phyloP scores from a whole-genome alignment of 2,329 filamentous ascomycete genomes.

The Dothiorella sarmentorum region DNA sequence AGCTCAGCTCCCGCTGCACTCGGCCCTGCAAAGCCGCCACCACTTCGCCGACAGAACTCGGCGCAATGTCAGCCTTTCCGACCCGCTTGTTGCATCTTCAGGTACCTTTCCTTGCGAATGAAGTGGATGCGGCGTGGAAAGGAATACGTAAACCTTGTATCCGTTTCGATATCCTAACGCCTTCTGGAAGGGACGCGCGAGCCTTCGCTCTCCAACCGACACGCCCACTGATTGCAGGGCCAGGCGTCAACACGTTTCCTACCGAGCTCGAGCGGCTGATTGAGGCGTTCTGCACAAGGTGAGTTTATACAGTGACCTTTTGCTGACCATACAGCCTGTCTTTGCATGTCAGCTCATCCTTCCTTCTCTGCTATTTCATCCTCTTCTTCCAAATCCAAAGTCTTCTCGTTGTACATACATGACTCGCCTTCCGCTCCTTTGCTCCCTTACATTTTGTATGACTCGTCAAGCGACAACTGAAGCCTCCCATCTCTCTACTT shows the following conservation, averaged over 20 bases:
- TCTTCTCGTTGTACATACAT: background rate
- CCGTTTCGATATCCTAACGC: background rate
- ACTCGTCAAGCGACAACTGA: constrained; percentile 10
- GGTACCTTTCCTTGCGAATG: background rate
- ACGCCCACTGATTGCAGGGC: constrained; percentile 5
- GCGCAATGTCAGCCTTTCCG: background rate
- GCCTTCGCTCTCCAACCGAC: background rate
- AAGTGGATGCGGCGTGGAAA: background rate
- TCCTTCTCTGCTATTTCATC: background rate
- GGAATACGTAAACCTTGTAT: constrained; percentile 3
- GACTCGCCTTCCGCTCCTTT: background rate
- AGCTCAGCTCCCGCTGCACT: background rate
- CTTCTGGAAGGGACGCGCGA: background rate
- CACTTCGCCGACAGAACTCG: background rate
- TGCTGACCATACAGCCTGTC: background rate
- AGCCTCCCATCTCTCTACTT: background rate
- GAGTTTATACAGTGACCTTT: background rate
- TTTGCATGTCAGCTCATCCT: background rate
- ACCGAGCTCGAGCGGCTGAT: background rate
- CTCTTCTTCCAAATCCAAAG: background rate
- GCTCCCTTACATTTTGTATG: constrained; percentile 11
- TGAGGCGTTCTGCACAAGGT: background rate
- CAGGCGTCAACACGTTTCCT: background rate
- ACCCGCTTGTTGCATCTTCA: background rate
- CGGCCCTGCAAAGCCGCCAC: background rate